A percentile compares a stretch with the other conserved stretches of the same genome.
Conservation (phyloP, 2,329 filamentous ascomycete genomes). For the Nothopassalora personata region DNA sequence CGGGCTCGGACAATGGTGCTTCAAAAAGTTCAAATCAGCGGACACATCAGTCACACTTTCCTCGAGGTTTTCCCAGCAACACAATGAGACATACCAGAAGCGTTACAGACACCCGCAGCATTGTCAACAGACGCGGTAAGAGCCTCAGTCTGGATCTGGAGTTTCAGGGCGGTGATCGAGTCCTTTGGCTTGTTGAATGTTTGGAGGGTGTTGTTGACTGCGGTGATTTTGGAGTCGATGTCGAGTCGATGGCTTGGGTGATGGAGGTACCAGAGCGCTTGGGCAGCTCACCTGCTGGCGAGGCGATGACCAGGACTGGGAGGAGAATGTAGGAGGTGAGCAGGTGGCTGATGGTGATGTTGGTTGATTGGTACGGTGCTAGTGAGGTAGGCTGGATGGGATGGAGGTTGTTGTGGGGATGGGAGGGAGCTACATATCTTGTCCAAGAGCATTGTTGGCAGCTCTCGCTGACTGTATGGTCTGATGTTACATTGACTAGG, state of each 20-base stretch:
- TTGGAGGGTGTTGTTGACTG: slow-evolving; percentile 8
- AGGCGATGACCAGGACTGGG: slow-evolving; percentile 3
- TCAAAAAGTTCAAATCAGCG: too few relatives aligned
- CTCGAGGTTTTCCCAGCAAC: too few relatives aligned
- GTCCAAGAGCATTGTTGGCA: too few relatives aligned
- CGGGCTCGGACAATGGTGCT: slow-evolving; percentile 2
- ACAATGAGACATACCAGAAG: not conserved
- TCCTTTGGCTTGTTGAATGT: slow-evolving; percentile 8
- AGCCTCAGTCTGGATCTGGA: slow-evolving; percentile 2
- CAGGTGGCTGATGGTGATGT: not conserved
- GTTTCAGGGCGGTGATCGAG: slow-evolving; percentile 6
- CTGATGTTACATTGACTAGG: too few relatives aligned
- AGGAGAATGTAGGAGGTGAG: slow-evolving; percentile 3
- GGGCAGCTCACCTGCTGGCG: not conserved
- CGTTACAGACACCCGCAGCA: slow-evolving; percentile 2
- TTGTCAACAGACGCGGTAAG: slow-evolving; percentile 7
- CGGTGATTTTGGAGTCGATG: slow-evolving; percentile 9
- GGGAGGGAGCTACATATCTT: too few relatives aligned
- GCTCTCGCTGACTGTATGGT: too few relatives aligned
- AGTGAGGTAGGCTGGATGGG: too few relatives aligned
- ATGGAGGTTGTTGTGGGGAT: too few relatives aligned
- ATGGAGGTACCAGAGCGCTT: slow-evolving; percentile 8
- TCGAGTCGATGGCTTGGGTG: slow-evolving; percentile 6
- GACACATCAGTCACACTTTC: too few relatives aligned
- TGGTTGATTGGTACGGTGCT: not conserved